A percentile compares a stretch with the other conserved stretches of the same genome.
Evolutionary conservation across 2,329 filamentous ascomycete genomes (phyloP).

Genomic region (Penicillium palitans): DNA sequence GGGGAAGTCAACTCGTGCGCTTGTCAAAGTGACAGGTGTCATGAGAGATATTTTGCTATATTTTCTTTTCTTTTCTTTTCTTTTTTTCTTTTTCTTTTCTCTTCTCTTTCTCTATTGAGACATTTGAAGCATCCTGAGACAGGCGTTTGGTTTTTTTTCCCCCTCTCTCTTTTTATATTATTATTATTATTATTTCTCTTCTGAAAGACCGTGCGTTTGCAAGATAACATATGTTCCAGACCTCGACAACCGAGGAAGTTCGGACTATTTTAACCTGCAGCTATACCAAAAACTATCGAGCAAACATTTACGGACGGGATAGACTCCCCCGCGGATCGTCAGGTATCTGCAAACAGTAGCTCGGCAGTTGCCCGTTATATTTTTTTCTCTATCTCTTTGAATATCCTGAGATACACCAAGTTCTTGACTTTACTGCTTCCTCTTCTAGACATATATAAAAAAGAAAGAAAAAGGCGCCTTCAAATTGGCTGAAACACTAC

Average conservation of each 20-base stretch:
- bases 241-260: conserved; percentile 14
- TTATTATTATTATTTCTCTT: background rate
- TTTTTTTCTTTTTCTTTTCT: conserved; percentile 1
- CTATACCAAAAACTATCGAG: conserved; percentile 18
- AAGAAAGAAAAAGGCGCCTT: background rate
- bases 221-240: conserved; percentile 14
- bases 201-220: conserved; percentile 14
- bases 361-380: conserved; percentile 28
- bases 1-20: conserved; percentile 16
- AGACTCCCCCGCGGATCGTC: conserved; percentile 20
- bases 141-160: conserved; percentile 13
- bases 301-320: conserved; percentile 34
- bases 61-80: conserved; percentile 1
- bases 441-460: background rate
- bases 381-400: conserved; percentile 6
- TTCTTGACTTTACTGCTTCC: background rate
- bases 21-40: conserved; percentile 29
- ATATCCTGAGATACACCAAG: background rate
- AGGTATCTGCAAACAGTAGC: conserved; percentile 35
- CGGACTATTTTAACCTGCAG: conserved; percentile 25
- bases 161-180: background rate
- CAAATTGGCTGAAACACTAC: conserved; percentile 27
- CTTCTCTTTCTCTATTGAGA: conserved; percentile 10
- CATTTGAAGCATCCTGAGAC: conserved; percentile 11
- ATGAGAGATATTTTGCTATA: background rate